A percentile compares a stretch with the other conserved stretches of the same genome.
Evolutionary conservation across 495 filamentous ascomycete species (phyloP).

Genomic region (Tetracladium setigerum): DNA sequence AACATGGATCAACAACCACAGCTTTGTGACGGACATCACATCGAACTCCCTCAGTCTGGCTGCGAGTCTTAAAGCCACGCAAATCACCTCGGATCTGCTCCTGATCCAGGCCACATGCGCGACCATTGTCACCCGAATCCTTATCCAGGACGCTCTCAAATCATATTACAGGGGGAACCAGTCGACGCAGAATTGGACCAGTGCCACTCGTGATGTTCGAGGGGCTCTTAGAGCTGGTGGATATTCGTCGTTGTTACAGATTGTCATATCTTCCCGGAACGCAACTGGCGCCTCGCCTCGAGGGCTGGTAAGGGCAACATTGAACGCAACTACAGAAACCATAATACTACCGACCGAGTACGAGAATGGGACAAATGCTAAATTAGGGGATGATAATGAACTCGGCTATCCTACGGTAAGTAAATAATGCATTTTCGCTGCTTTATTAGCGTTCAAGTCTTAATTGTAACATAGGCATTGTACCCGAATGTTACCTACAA

Average conservation of each 20-base stretch:
- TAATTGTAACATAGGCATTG: too few relatives aligned
- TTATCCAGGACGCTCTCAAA: constrained; percentile 55
- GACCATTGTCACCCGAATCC: constrained; percentile 57
- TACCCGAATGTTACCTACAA: constrained; percentile 71
- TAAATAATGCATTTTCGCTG: too few relatives aligned
- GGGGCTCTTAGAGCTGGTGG: constrained; percentile 50
- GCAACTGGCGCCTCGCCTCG: constrained; percentile 36
- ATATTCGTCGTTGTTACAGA: constrained; percentile 53
- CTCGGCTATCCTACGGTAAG: constrained; percentile 61
- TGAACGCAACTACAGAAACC: constrained; percentile 25
- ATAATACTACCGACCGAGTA: constrained; percentile 50
- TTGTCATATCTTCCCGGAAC: constrained; percentile 57
- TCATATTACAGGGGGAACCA: constrained; percentile 51
- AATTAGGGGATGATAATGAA: constrained; percentile 47
- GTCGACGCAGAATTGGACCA: constrained; percentile 45
- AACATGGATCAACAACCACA: constrained; percentile 65
- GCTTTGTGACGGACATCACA: constrained; percentile 59
- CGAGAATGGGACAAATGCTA: constrained; percentile 46
- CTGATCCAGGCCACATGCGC: constrained; percentile 63
- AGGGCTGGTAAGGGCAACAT: constrained; percentile 56
- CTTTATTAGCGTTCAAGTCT: too few relatives aligned
- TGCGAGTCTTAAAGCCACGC: constrained; percentile 76
- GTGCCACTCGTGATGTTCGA: constrained; percentile 47
- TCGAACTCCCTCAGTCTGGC: constrained; percentile 40
- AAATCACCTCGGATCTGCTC: constrained; percentile 67